Conservation (phyloP, 1,284 basidiomycete species). For the Apiotrichum sp. region DNA sequence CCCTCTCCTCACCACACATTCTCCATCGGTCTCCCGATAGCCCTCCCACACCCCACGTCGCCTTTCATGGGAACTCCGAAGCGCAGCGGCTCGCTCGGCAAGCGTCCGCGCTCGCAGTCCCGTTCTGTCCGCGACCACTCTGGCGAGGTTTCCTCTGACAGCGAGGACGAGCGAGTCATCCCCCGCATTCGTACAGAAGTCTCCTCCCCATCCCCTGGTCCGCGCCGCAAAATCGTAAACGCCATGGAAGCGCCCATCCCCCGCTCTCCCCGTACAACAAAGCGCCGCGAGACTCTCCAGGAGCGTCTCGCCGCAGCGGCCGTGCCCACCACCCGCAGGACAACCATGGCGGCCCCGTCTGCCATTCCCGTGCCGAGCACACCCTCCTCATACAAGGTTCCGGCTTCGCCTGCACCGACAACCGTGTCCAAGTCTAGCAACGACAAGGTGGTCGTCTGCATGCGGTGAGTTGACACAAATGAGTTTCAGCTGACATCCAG, state of each 20-base stretch:
- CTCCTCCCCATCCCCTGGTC: constrained; percentile 4
- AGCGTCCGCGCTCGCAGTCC: background rate
- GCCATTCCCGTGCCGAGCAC: constrained; percentile 1
- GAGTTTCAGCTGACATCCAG: constrained; percentile 18
- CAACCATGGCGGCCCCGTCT: background rate
- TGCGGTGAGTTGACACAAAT: constrained; percentile 29
- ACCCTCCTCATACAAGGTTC: background rate
- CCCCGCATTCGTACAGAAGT: background rate
- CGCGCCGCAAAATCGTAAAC: constrained; percentile 16
- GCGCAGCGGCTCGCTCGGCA: background rate
- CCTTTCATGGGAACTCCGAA: constrained; percentile 1
- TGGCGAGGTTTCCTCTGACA: constrained; percentile 8
- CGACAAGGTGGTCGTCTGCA: constrained; percentile 45
- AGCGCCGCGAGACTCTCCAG: constrained; percentile 28
- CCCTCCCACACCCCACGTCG: constrained; percentile 1
- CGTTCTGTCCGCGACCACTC: background rate
- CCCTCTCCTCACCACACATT: constrained; percentile 6
- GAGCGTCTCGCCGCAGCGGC: constrained; percentile 21
- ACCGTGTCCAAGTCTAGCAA: background rate
- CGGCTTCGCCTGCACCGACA: background rate
- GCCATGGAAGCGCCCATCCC: constrained; percentile 13
- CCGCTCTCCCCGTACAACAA: constrained; percentile 5
- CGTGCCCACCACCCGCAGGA: background rate
- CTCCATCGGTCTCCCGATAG: constrained; percentile 7
- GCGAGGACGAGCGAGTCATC: constrained; percentile 1